Evolutionary conservation across 2,329 filamentous ascomycete species (phyloP).

Genomic region (Aspergillus thermomutatus): DNA sequence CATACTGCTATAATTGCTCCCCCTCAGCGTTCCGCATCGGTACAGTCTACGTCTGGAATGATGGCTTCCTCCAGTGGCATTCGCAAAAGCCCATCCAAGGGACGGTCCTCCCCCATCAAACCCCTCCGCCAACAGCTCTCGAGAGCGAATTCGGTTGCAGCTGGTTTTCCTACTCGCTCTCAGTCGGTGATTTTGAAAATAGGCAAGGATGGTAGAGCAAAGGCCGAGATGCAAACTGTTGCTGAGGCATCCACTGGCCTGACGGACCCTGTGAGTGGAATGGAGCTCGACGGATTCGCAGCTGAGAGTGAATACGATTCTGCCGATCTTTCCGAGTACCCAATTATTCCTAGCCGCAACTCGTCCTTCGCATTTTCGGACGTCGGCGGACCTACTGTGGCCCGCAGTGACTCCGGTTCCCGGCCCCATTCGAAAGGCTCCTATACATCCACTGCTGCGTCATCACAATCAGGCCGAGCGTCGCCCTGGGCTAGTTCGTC

Average conservation of each 20-base stretch:
- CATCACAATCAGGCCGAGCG: conserved; percentile 38
- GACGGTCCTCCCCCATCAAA: conserved; percentile 42
- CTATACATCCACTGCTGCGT: conserved; percentile 41
- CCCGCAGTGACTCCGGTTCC: conserved; percentile 34
- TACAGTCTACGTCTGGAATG: conserved; percentile 26
- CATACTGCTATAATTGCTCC: conserved; percentile 34
- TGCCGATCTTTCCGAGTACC: conserved; percentile 40
- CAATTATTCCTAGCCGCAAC: conserved; percentile 34
- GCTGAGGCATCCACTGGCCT: conserved; percentile 29
- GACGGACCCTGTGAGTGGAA: conserved; percentile 34
- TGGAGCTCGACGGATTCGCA: conserved; percentile 43
- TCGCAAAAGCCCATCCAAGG: conserved; percentile 42
- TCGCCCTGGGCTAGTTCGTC: conserved; percentile 41
- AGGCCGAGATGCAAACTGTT: conserved; percentile 42
- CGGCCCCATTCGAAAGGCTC: conserved; percentile 44
- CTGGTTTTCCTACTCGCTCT: conserved; percentile 32
- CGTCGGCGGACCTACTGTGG: conserved; percentile 25
- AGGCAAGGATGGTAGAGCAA: conserved; percentile 47
- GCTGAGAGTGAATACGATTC: conserved; percentile 42
- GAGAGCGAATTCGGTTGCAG: conserved; percentile 32
- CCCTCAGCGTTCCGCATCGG: conserved; percentile 27
- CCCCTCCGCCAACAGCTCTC: conserved; percentile 28
- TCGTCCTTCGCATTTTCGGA: conserved; percentile 41
- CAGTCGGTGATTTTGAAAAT: conserved; percentile 46
- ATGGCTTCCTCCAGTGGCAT: conserved; percentile 35